A percentile compares a stretch with the other conserved stretches of the same genome.
phyloP scores from a whole-genome alignment of 257 asterid genomes.

The Fraxinus anomala region DNA sequence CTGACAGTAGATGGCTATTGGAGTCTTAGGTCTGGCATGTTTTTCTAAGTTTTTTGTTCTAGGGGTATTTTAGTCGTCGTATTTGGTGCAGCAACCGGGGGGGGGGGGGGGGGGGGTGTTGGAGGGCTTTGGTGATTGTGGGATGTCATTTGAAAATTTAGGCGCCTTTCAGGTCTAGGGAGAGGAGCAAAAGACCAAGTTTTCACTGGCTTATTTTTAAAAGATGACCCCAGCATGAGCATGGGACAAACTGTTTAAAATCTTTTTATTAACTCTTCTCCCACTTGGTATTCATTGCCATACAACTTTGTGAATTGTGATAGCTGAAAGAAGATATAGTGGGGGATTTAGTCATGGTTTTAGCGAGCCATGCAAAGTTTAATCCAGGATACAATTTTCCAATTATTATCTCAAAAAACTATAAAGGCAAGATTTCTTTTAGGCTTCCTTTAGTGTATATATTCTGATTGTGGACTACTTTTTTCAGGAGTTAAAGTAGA shows the following conservation, averaged over 20 bases:
- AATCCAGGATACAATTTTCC: constrained; percentile 19
- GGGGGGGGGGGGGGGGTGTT: background rate
- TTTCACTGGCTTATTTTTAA: background rate
- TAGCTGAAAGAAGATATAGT: constrained; percentile 22
- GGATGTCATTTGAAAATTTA: background rate
- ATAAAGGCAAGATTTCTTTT: constrained; percentile 18
- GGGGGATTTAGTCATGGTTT: constrained; percentile 5
- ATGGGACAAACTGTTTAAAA: background rate
- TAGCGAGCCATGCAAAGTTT: constrained; percentile 16
- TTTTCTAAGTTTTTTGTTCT: background rate
- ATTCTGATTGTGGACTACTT: constrained; percentile 26
- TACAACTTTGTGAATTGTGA: constrained; percentile 9
- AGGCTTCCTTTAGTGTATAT: constrained; percentile 18
- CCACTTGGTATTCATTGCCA: background rate
- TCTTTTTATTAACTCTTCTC: constrained; percentile 9
- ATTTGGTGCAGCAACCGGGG: background rate
- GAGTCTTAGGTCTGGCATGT: background rate
- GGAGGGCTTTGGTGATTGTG: background rate
- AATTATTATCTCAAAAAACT: constrained; percentile 14
- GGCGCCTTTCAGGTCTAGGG: background rate
- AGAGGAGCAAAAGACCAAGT: background rate
- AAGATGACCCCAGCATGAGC: constrained; percentile 14
- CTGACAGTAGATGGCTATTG: background rate
- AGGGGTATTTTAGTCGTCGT: background rate
- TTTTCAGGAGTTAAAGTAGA: constrained; percentile 68